A percentile compares a stretch with the other conserved stretches of the same genome.
Conservation (phyloP, 2,329 filamentous ascomycete genomes). For the Claviceps arundinis region DNA sequence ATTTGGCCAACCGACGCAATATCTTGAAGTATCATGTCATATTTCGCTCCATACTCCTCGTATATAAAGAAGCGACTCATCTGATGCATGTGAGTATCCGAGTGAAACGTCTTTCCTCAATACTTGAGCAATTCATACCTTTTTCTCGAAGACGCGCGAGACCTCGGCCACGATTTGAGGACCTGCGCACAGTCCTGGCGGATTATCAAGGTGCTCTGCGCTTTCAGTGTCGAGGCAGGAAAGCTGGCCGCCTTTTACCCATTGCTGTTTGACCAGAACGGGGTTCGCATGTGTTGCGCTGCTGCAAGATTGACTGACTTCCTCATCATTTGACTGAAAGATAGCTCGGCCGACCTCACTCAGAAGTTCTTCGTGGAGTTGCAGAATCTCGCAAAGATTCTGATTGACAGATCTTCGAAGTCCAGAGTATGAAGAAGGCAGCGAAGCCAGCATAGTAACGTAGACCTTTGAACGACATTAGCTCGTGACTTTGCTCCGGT, state of each 20-base stretch:
- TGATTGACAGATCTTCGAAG: constrained; percentile 62
- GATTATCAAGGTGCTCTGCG: constrained; percentile 13
- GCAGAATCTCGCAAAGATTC: constrained; percentile 67
- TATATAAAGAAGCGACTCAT: constrained; percentile 75
- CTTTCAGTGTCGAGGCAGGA: constrained; percentile 24
- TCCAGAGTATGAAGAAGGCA: constrained; percentile 49
- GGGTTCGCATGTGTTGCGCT: constrained; percentile 25
- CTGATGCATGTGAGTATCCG: constrained; percentile 19
- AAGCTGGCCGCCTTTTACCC: background rate
- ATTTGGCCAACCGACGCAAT: constrained; percentile 54
- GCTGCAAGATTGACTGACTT: constrained; percentile 31
- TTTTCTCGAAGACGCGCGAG: constrained; percentile 46
- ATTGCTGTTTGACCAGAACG: background rate
- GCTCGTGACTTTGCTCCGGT: background rate
- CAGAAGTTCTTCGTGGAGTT: constrained; percentile 72
- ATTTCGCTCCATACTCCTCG: constrained; percentile 83
- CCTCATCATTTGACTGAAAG: constrained; percentile 52
- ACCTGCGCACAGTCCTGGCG: constrained; percentile 35
- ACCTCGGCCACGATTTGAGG: constrained; percentile 47
- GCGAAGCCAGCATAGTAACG: constrained; percentile 59
- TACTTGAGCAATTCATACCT: constrained; percentile 26
- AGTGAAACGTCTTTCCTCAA: background rate
- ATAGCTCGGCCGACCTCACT: constrained; percentile 57
- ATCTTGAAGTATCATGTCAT: constrained; percentile 73
- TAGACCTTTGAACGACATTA: constrained; percentile 44